phyloP scores from a whole-genome alignment of 306 rosid genomes.

The Medicago arabica region DNA sequence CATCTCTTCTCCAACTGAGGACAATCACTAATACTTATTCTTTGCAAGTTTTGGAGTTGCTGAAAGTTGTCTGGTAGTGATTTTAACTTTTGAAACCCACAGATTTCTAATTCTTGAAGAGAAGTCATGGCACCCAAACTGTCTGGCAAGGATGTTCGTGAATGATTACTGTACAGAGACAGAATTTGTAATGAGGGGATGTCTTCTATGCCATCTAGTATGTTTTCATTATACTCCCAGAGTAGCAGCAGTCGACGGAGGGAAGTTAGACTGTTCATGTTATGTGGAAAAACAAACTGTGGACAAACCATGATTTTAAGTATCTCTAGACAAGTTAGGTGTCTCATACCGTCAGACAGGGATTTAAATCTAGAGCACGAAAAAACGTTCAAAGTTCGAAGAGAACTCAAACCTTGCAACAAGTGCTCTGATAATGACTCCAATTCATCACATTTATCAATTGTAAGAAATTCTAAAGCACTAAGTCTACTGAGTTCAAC shows the following conservation, averaged over 20 bases:
- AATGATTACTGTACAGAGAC: neutral
- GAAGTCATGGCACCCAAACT: neutral
- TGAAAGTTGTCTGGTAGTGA: neutral
- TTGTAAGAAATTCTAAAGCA: neutral
- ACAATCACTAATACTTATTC: rapidly evolving
- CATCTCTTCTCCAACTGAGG: neutral
- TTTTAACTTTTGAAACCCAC: no score
- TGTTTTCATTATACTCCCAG: neutral
- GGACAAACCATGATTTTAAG: rapidly evolving
- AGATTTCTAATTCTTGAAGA: neutral
- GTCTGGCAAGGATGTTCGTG: neutral
- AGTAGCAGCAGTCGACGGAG: neutral
- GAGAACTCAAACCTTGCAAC: neutral
- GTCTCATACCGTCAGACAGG: constrained; percentile 5
- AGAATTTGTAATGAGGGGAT: neutral
- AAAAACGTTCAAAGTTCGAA: neutral
- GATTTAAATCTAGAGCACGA: neutral
- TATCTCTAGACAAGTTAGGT: constrained; percentile 10
- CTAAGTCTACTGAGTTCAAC: neutral
- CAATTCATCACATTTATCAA: neutral
- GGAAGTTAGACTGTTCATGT: neutral
- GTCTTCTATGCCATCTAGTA: neutral
- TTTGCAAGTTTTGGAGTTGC: neutral
- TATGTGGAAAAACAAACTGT: neutral
- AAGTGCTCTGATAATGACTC: neutral